These are phyloP conservation scores for Tetrapisispora phaffii DNA, from an alignment of 805 yeast genomes.

Conservation along the genomic window DNA sequence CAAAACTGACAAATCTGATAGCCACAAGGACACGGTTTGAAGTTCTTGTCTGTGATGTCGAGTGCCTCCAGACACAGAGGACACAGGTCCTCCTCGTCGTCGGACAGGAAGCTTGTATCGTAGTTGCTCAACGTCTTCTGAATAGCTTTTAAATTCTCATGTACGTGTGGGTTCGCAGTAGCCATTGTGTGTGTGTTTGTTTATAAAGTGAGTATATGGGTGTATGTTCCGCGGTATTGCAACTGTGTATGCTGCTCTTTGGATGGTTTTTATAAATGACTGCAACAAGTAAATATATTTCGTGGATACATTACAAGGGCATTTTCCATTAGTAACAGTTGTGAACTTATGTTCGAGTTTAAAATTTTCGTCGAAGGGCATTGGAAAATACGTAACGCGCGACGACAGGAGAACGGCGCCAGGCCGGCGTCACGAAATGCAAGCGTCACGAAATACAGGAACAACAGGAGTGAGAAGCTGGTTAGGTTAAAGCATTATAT, in stretches of 20 bases:
- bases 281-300: too few relatives aligned
- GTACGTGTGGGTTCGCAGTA: constrained; percentile 18
- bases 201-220: neutral
- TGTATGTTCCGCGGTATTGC: neutral
- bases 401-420: neutral
- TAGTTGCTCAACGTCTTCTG: constrained; percentile 26
- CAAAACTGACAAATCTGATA: constrained; percentile 98
- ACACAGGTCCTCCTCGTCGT: constrained; percentile 37
- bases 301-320: neutral
- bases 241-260: too few relatives aligned
- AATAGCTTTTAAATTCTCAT: constrained; percentile 24
- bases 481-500: too few relatives aligned
- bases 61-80: constrained; percentile 97
- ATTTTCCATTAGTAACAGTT: neutral
- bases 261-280: too few relatives aligned
- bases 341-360: neutral
- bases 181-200: constrained; percentile 10
- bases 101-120: constrained; percentile 28
- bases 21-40: constrained; percentile 99
- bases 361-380: neutral
- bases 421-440: neutral
- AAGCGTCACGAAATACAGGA: neutral
- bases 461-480: too few relatives aligned
- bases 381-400: neutral
- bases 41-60: constrained; percentile 92